phyloP scores from a whole-genome alignment of 805 yeast species.

The Teunomyces tritomae region DNA sequence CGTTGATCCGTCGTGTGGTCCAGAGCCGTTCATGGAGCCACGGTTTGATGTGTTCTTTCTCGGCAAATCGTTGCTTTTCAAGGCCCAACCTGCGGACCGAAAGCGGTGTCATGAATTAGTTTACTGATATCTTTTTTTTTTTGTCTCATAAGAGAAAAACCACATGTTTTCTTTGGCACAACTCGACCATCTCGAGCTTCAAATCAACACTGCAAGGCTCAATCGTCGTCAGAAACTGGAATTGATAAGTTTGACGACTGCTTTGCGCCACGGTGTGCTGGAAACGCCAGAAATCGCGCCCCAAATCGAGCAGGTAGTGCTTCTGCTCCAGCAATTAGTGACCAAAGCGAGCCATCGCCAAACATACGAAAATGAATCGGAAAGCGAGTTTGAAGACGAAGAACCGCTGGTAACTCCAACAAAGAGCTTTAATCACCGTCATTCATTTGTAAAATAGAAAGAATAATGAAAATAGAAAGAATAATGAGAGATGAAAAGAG shows the following conservation, averaged over 20 bases:
- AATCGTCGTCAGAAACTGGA: conserved; percentile 12
- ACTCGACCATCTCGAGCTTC: conserved; percentile 3
- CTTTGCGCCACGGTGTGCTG: background rate
- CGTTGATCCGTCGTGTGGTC: conserved; percentile 47
- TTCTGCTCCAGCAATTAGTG: background rate
- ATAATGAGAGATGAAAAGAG: background rate
- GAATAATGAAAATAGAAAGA: background rate
- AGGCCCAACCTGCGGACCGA: conserved; percentile 17
- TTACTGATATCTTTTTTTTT: background rate
- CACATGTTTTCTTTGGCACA: background rate
- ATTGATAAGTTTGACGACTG: conserved; percentile 6
- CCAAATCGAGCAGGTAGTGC: conserved; percentile 6
- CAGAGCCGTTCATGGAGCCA: conserved; percentile 52
- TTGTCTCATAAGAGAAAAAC: too few species aligned
- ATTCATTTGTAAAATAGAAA: background rate
- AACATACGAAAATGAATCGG: background rate
- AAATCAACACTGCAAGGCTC: background rate
- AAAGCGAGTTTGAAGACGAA: conserved; percentile 15
- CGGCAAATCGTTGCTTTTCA: conserved; percentile 23
- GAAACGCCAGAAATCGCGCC: background rate
- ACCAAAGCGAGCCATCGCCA: background rate
- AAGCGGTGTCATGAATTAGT: background rate
- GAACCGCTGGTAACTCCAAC: background rate
- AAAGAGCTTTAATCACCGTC: background rate
- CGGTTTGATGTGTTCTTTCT: conserved; percentile 55